Evolutionary conservation across 768 basidiomycete species (phyloP).

Genomic region (Lanmaoa pseudosensibilis): DNA sequence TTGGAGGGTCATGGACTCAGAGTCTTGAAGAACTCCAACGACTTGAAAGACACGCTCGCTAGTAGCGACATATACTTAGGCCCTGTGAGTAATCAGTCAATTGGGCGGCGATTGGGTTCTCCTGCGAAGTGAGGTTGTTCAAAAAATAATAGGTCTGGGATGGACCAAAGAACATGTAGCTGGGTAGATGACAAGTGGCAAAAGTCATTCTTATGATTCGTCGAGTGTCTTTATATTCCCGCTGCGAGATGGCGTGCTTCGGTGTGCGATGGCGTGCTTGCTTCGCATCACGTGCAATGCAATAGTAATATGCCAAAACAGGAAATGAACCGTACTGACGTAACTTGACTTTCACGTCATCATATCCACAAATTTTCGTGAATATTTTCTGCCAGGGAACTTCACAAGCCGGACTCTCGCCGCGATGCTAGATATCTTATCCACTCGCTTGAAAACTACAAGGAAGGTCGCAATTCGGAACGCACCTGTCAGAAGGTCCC

Average conservation of each 20-base stretch:
- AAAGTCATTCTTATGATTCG: neutral
- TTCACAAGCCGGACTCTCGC: neutral
- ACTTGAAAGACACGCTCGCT: neutral
- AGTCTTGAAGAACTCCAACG: neutral
- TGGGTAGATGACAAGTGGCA: neutral
- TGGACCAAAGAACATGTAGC: too few species aligned
- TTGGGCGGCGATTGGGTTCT: neutral
- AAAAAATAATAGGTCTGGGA: too few species aligned
- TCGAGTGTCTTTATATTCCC: conserved; percentile 19
- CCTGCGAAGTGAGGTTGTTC: neutral
- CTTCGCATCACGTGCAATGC: conserved; percentile 31
- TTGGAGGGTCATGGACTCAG: neutral
- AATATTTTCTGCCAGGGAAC: neutral
- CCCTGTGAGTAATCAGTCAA: neutral
- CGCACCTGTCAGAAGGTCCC: neutral
- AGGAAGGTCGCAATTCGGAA: neutral
- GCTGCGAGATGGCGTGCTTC: conserved; percentile 8
- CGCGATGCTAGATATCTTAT: neutral
- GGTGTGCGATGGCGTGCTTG: conserved; percentile 30
- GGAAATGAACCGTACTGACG: neutral
- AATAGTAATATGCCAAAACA: neutral
- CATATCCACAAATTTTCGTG: neutral
- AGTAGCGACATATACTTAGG: neutral
- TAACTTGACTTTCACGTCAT: neutral
- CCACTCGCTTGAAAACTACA: neutral